Evolutionary conservation across 1,284 basidiomycete species (phyloP).

Genomic region (Cryptococcus sp.): DNA sequence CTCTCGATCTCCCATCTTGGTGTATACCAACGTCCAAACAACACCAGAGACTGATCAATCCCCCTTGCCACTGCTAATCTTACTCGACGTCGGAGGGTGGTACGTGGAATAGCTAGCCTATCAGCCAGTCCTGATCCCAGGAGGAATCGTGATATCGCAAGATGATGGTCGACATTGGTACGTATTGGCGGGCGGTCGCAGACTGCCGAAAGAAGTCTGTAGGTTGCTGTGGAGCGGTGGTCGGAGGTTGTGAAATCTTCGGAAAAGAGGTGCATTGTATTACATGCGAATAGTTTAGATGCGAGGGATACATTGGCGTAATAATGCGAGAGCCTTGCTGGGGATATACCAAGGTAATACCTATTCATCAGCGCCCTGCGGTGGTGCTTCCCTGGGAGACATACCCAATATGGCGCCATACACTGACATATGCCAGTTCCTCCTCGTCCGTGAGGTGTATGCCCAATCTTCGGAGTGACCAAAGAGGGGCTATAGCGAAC

Average conservation of each 20-base stretch:
- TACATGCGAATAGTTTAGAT: constrained; percentile 22
- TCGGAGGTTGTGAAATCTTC: constrained; percentile 4
- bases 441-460: constrained; percentile 12
- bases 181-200: constrained; percentile 13
- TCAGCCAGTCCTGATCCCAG: constrained; percentile 21
- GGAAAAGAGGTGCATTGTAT: constrained; percentile 20
- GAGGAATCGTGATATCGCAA: constrained; percentile 17
- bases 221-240: constrained; percentile 14
- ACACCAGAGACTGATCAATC: constrained; percentile 6
- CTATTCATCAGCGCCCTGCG: not conserved
- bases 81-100: not conserved
- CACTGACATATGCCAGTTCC: constrained; percentile 17
- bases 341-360: constrained; percentile 24
- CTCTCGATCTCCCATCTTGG: constrained; percentile 21
- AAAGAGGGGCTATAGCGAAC: constrained; percentile 24
- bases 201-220: constrained; percentile 15
- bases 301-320: constrained; percentile 12
- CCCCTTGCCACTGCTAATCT: constrained; percentile 1
- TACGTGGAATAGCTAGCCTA: constrained; percentile 12
- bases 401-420: constrained; percentile 24
- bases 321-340: constrained; percentile 8
- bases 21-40: constrained; percentile 10
- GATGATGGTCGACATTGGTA: constrained; percentile 8
- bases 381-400: not conserved
- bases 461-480: constrained; percentile 18